Conservation (phyloP, 805 yeast genomes). For the Hyphopichia homilentoma region DNA sequence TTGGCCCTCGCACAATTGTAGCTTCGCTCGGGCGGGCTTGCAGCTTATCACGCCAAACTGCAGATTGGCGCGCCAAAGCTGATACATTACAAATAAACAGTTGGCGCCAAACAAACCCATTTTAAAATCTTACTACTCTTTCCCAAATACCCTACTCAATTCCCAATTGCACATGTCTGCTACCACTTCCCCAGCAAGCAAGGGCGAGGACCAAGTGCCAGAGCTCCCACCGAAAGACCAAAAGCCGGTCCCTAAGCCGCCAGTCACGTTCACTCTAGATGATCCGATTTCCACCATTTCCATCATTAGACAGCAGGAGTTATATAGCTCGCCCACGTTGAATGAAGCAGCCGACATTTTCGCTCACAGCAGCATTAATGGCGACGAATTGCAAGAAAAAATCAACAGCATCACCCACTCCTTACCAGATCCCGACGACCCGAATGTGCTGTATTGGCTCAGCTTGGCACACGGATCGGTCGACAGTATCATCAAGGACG, state of each 20-base stretch:
- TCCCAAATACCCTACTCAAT: too few species aligned
- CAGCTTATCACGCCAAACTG: too few species aligned
- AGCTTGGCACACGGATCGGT: slow-evolving; percentile 12
- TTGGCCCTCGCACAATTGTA: too few species aligned
- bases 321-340: slow-evolving; percentile 19
- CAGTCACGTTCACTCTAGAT: slow-evolving; percentile 10
- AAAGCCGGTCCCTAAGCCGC: neutral
- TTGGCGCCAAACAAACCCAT: too few species aligned
- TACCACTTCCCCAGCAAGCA: too few species aligned
- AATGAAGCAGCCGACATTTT: slow-evolving; percentile 26
- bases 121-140: too few species aligned
- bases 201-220: slow-evolving; percentile 1
- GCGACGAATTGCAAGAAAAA: slow-evolving; percentile 8
- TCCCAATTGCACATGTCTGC: too few species aligned
- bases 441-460: slow-evolving; percentile 15
- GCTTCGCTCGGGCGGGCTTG: too few species aligned
- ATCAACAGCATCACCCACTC: slow-evolving; percentile 3
- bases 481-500: slow-evolving; percentile 8
- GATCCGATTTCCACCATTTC: slow-evolving; percentile 20
- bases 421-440: slow-evolving; percentile 2
- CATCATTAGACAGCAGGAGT: slow-evolving; percentile 20
- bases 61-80: too few species aligned
- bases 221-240: too few species aligned
- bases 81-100: too few species aligned
- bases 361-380: slow-evolving; percentile 5